Evolutionary conservation across 2,329 filamentous ascomycete genomes (phyloP).

Genomic region (Monilinia fructigena): DNA sequence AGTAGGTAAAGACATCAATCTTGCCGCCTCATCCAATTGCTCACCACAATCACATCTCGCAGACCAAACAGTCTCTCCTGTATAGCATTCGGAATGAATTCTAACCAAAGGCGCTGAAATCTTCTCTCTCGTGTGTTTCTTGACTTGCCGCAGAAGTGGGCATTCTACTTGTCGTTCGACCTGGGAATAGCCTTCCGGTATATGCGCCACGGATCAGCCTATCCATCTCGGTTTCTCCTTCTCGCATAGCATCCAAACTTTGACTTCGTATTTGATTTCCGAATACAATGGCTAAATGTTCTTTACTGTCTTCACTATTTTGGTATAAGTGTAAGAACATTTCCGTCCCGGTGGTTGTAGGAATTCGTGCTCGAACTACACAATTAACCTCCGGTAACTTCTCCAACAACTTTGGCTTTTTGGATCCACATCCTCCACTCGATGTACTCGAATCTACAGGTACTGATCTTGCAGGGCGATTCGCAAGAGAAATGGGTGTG

Average conservation of each 20-base stretch:
- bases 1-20: slow-evolving; percentile 79
- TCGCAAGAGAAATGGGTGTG: slow-evolving; percentile 47
- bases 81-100: slow-evolving; percentile 98
- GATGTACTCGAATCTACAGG: slow-evolving; percentile 58
- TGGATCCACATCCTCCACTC: slow-evolving; percentile 57
- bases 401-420: slow-evolving; percentile 70
- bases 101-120: slow-evolving; percentile 67
- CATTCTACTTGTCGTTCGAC: slow-evolving; percentile 59
- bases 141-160: slow-evolving; percentile 21
- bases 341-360: slow-evolving; percentile 85
- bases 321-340: slow-evolving; percentile 97
- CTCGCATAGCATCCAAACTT: slow-evolving; percentile 67
- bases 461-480: slow-evolving; percentile 40
- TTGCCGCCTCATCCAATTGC: slow-evolving; percentile 92
- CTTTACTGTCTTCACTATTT: slow-evolving; percentile 91
- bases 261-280: slow-evolving; percentile 76
- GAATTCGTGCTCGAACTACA: slow-evolving; percentile 90
- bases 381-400: slow-evolving; percentile 84
- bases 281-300: slow-evolving; percentile 96
- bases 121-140: slow-evolving; percentile 18
- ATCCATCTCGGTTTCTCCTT: slow-evolving; percentile 81
- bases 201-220: slow-evolving; percentile 95
- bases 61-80: slow-evolving; percentile 97
- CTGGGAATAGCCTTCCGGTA: slow-evolving; percentile 81
- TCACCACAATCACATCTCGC: slow-evolving; percentile 97